Evolutionary conservation across 495 filamentous ascomycete genomes (phyloP).

Genomic region (Antarctomyces pellizariae): DNA sequence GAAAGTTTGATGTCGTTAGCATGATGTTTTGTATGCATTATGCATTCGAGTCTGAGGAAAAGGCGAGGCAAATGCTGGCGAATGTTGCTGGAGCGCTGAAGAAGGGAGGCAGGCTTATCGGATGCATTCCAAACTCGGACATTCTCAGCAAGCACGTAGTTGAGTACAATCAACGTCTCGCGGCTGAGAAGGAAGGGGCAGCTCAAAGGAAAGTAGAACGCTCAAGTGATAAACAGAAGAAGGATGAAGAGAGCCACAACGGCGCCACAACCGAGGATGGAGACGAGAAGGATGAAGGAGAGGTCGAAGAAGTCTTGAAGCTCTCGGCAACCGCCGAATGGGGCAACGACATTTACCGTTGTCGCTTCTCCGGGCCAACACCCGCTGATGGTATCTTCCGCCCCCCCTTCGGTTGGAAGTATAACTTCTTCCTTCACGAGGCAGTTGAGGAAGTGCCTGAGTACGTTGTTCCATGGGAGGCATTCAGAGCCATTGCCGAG

Average conservation of each 20-base stretch:
- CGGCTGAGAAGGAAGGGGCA: conserved; percentile 26
- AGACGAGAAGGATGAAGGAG: conserved; percentile 25
- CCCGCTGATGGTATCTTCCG: conserved; percentile 68
- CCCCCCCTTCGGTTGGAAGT: conserved; percentile 92
- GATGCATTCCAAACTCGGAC: conserved; percentile 83
- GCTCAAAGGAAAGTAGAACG: no score
- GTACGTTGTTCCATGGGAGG: conserved; percentile 96
- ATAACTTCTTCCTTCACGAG: conserved; percentile 85
- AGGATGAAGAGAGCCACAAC: conserved; percentile 10
- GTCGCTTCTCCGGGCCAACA: conserved; percentile 61
- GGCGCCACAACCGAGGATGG: conserved; percentile 19
- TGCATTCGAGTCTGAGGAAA: conserved; percentile 77
- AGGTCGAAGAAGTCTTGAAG: conserved; percentile 26
- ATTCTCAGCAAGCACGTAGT: conserved; percentile 45
- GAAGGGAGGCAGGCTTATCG: conserved; percentile 84
- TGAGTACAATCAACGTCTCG: conserved; percentile 29
- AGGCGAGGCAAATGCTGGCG: conserved; percentile 73
- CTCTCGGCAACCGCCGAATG: conserved; percentile 57
- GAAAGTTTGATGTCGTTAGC: conserved; percentile 84
- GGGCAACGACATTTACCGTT: conserved; percentile 82
- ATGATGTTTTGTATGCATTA: conserved; percentile 99
- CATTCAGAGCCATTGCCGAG: conserved; percentile 80
- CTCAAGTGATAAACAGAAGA: conserved; percentile 13
- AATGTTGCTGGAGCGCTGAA: conserved; percentile 79
- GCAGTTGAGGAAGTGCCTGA: conserved; percentile 92